Evolutionary conservation across 2,329 filamentous ascomycete species (phyloP), one percentile per base, ranked within the genome.

Genomic region (Hymenoscyphus repandus): DNA sequence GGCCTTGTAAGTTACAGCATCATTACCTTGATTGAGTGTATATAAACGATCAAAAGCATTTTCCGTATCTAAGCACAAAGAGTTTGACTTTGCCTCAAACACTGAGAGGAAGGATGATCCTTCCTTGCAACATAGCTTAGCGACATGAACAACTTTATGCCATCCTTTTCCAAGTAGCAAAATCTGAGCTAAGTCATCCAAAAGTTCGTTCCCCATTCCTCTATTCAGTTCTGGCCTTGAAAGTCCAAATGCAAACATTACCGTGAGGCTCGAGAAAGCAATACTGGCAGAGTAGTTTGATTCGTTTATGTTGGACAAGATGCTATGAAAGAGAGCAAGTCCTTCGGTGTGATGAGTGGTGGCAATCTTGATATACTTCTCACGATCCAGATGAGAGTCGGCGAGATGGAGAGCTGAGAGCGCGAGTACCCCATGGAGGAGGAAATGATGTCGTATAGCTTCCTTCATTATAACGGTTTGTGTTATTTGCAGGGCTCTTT

Each of bases 371-470:
- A 42, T 47, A 27, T 53, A 50, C 32, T 37, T 33, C 32, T 49
- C 18, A 12, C 31, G 32, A n/a, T 47, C 47, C 15, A 20, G 10
- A 15, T 48, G n/a, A 9, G 30, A 42, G 32, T 53, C 41, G 9
- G 50, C 50, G n/a, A 58, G 51, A 18, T 61, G 62, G 5, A 63
- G 42, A 9, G 60, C 52, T 1, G 61, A 55, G 32, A 62, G 49
- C 6, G 57, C 61, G 17, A 63, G 58, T 11, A 63, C 47, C 3
- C 52, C 50, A 39, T 63, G 61, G 33, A 63, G 54, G 2, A 54
- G 47, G 45, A 58, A 59, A 6, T 45, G 52, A 32, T 59, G 53
- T 22, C 51, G 32, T 31, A 58, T 58, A 6, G 61, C 61, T 32
- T 60, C 41, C 17, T 53, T 46, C 5, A 57, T 58, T 17, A 63